Evolutionary conservation across 768 basidiomycete species (phyloP).

Genomic region (Podaxis sp.): DNA sequence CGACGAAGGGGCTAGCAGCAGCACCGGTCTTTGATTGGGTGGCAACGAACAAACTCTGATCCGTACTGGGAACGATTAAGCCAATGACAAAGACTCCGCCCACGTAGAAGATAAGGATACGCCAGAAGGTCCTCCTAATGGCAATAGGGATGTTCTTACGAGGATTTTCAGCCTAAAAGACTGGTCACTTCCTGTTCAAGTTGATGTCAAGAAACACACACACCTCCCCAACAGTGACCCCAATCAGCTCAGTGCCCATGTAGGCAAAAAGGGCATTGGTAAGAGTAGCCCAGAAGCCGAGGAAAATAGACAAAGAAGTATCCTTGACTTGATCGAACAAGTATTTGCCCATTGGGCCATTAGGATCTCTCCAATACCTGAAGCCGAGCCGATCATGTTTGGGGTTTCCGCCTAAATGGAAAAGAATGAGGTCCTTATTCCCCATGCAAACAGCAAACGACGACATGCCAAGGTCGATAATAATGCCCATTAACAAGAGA

Average conservation of each 20-base stretch:
- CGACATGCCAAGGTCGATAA: slow-evolving; percentile 61
- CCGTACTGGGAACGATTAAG: slow-evolving; percentile 62
- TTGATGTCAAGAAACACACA: background rate
- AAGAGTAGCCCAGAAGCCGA: slow-evolving; percentile 70
- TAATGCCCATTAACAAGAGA: slow-evolving; percentile 56
- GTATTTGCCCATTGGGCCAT: slow-evolving; percentile 59
- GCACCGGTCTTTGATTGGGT: slow-evolving; percentile 48
- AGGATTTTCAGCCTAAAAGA: slow-evolving; percentile 60
- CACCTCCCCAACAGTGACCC: slow-evolving; percentile 54
- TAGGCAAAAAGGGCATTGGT: slow-evolving; percentile 74
- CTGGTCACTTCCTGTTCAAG: slow-evolving; percentile 7
- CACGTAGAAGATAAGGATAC: slow-evolving; percentile 60
- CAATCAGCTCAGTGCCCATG: slow-evolving; percentile 76
- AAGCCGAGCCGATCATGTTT: slow-evolving; percentile 47
- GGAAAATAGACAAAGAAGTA: slow-evolving; percentile 50
- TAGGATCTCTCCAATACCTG: slow-evolving; percentile 44
- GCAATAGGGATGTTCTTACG: slow-evolving; percentile 71
- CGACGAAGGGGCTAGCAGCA: slow-evolving; percentile 66
- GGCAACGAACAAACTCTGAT: slow-evolving; percentile 44
- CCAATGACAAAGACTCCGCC: slow-evolving; percentile 72
- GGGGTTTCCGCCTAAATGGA: slow-evolving; percentile 48
- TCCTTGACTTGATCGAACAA: slow-evolving; percentile 47
- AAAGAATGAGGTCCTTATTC: slow-evolving; percentile 25
- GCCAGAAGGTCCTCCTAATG: slow-evolving; percentile 63
- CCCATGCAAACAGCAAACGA: slow-evolving; percentile 17